A percentile compares a stretch with the other conserved stretches of the same genome.
These are phyloP conservation scores for Myxozyma mucilagina DNA, from an alignment of 805 yeast genomes.

Conservation along the genomic window DNA sequence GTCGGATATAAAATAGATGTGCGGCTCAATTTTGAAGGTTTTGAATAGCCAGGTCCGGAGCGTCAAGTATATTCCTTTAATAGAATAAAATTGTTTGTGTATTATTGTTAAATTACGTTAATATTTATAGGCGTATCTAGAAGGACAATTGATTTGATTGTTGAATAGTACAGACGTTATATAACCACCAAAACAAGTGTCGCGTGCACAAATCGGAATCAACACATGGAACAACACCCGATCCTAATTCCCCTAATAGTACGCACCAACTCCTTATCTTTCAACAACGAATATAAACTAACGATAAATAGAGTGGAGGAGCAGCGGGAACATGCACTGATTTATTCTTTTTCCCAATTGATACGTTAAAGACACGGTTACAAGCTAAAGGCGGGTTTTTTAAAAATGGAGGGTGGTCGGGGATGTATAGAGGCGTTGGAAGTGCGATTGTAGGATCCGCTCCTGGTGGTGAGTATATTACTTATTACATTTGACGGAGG, in stretches of 20 bases:
- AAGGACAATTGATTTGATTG: background rate
- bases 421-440: conserved; percentile 89
- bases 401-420: conserved; percentile 87
- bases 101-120: too few species aligned
- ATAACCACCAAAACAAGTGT: background rate
- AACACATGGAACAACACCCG: conserved; percentile 29
- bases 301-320: conserved; percentile 64
- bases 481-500: background rate
- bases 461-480: conserved; percentile 51
- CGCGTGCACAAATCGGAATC: background rate
- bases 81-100: too few species aligned
- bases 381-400: conserved; percentile 97
- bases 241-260: conserved; percentile 31
- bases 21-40: too few species aligned
- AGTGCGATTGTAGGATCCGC: conserved; percentile 94
- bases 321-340: conserved; percentile 97
- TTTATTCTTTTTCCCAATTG: conserved; percentile 92
- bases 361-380: conserved; percentile 87
- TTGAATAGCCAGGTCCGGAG: too few species aligned
- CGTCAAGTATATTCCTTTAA: too few species aligned
- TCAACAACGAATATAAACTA: background rate
- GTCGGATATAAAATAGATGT: too few species aligned
- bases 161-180: background rate
- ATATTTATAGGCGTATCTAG: too few species aligned
- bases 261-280: background rate